Percentiles rank a stretch among this genome's conserved stretches.
phyloP scores from a whole-genome alignment of 192 early-diverging fungal genomes.

The Umbelopsis sp. region DNA sequence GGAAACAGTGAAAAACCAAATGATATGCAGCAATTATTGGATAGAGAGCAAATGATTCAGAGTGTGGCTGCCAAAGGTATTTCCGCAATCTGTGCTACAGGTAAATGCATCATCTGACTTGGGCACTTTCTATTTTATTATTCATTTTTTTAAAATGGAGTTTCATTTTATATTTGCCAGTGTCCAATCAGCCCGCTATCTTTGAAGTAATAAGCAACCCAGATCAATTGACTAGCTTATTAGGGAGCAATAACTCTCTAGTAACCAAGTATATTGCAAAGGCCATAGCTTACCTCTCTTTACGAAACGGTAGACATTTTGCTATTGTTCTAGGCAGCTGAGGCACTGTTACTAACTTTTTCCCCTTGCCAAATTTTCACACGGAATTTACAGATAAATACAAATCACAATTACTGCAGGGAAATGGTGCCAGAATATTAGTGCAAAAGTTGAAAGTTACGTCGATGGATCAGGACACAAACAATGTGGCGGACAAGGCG shows the following conservation, averaged over 20 bases:
- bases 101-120: slow-evolving; percentile 17
- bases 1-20: slow-evolving; percentile 27
- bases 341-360: slow-evolving; percentile 21
- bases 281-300: slow-evolving; percentile 56
- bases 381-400: slow-evolving; percentile 32
- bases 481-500: not conserved
- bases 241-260: slow-evolving; percentile 44
- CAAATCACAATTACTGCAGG: slow-evolving; percentile 35
- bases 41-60: slow-evolving; percentile 40
- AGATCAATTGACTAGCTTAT: slow-evolving; percentile 38
- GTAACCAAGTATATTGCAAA: slow-evolving; percentile 59
- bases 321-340: not conserved
- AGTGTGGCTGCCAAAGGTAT: slow-evolving; percentile 47
- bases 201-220: slow-evolving; percentile 45
- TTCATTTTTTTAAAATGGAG: not conserved
- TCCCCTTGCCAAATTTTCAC: not conserved
- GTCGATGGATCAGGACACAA: not conserved
- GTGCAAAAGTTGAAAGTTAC: slow-evolving; percentile 6
- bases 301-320: slow-evolving; percentile 49
- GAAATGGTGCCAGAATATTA: slow-evolving; percentile 29
- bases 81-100: slow-evolving; percentile 37
- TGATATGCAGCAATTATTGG: slow-evolving; percentile 28
- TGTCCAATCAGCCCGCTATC: slow-evolving; percentile 51
- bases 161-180: slow-evolving; percentile 20
- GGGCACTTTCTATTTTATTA: not conserved